Evolutionary conservation across 805 yeast genomes (phyloP).

Genomic region (Komagataella kurtzmanii): DNA sequence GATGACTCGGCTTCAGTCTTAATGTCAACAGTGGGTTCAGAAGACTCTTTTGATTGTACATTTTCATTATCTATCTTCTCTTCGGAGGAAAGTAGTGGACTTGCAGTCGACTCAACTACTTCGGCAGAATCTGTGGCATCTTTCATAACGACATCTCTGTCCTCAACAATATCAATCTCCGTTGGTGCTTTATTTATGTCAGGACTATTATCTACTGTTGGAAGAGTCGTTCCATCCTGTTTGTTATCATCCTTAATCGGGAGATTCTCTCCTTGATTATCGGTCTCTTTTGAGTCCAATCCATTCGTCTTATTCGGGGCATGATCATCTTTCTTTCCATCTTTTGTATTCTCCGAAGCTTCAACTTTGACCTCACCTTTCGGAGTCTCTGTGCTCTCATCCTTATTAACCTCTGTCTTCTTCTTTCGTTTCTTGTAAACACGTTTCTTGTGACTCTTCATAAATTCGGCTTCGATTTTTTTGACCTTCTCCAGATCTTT

Average conservation of each 20-base stretch:
- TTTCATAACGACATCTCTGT: background rate
- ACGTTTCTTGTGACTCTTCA: conserved; percentile 9
- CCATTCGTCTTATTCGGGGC: background rate
- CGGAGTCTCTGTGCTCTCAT: conserved; percentile 18
- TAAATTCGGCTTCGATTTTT: conserved; percentile 1
- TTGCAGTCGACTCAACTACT: background rate
- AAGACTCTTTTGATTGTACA: background rate
- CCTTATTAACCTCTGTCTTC: conserved; percentile 17
- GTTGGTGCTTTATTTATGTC: too few relatives aligned
- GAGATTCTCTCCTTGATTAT: background rate
- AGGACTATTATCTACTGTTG: too few relatives aligned
- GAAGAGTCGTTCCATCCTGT: conserved; percentile 3
- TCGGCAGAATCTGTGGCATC: background rate
- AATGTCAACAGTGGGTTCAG: background rate
- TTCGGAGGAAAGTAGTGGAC: background rate
- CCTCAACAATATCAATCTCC: background rate
- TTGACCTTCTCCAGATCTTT: conserved; percentile 27
- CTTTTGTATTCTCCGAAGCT: conserved; percentile 2
- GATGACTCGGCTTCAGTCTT: background rate
- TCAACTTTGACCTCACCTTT: conserved; percentile 2
- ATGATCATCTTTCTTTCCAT: background rate
- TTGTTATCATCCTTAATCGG: conserved; percentile 1
- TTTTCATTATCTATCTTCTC: background rate
- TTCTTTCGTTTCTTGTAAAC: conserved; percentile 24
- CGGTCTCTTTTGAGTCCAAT: background rate